Percentiles rank a stretch among this genome's conserved stretches.
Evolutionary conservation across 1,284 basidiomycete species (phyloP).

Genomic region (Cryptococcus sp.): DNA sequence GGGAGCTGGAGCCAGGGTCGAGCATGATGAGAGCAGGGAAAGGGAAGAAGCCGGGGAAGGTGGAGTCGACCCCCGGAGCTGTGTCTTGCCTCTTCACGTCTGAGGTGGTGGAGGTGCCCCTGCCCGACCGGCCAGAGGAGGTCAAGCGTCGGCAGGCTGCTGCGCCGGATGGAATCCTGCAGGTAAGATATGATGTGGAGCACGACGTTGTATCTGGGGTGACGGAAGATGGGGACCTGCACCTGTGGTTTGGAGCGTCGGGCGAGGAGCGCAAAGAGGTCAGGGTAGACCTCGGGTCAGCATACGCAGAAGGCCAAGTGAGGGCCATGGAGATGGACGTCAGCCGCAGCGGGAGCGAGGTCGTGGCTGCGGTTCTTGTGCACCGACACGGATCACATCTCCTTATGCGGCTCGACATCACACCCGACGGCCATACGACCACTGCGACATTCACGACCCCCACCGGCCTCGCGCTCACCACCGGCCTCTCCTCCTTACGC

Average conservation of each 20-base stretch:
- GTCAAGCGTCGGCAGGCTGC: slow-evolving; percentile 29
- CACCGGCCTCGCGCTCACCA: slow-evolving; percentile 17
- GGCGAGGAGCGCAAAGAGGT: slow-evolving; percentile 18
- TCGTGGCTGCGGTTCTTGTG: slow-evolving; percentile 26
- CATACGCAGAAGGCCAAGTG: slow-evolving; percentile 25
- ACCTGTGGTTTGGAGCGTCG: slow-evolving; percentile 31
- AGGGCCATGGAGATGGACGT: slow-evolving; percentile 20
- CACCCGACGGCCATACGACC: neutral
- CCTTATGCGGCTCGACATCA: slow-evolving; percentile 32
- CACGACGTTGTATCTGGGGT: slow-evolving; percentile 37
- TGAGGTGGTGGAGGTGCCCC: slow-evolving; percentile 14
- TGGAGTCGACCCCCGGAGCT: slow-evolving; percentile 19
- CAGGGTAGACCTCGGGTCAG: slow-evolving; percentile 34
- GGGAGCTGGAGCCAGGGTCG: slow-evolving; percentile 33
- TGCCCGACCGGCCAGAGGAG: slow-evolving; percentile 34
- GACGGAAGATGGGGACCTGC: slow-evolving; percentile 40
- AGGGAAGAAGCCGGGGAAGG: slow-evolving; percentile 8
- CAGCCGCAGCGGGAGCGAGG: neutral
- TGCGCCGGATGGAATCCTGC: slow-evolving; percentile 33
- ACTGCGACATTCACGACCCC: slow-evolving; percentile 14
- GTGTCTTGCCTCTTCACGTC: slow-evolving; percentile 43
- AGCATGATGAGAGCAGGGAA: slow-evolving; percentile 22
- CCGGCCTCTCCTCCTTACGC: slow-evolving; percentile 17
- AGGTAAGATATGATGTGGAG: slow-evolving; percentile 29
- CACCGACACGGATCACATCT: slow-evolving; percentile 27